phyloP scores from a whole-genome alignment of 305 asterid species.

The Rubia balearica region DNA sequence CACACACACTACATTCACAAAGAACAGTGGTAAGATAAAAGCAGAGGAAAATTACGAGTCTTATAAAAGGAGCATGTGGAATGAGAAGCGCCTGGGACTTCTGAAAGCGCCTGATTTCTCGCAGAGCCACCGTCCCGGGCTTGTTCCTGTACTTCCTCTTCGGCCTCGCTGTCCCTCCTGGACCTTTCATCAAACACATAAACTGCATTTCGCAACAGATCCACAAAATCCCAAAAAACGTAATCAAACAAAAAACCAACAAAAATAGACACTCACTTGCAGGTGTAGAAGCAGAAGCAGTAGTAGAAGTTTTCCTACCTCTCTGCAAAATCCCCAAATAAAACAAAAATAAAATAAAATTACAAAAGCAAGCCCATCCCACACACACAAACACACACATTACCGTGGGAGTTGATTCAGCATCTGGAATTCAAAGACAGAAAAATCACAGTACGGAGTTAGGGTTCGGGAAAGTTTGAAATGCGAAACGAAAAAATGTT shows the following conservation, averaged over 20 bases:
- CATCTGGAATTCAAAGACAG: slow-evolving; percentile 22
- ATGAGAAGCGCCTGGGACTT: slow-evolving; percentile 52
- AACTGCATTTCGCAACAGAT: background rate
- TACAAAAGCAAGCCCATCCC: background rate
- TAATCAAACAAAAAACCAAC: background rate
- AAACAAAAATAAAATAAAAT: background rate
- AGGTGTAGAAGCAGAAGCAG: slow-evolving; percentile 7
- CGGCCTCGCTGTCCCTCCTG: slow-evolving; percentile 3
- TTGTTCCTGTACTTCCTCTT: slow-evolving; percentile 39
- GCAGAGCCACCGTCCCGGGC: slow-evolving; percentile 73
- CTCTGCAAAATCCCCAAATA: slow-evolving; percentile 26
- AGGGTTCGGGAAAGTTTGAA: slow-evolving; percentile 36
- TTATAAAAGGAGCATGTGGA: slow-evolving; percentile 80
- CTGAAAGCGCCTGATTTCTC: slow-evolving; percentile 78
- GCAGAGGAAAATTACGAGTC: slow-evolving; percentile 39
- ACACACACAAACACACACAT: background rate
- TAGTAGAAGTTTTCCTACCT: slow-evolving; percentile 18
- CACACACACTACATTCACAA: background rate
- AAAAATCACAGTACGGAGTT: slow-evolving; percentile 11
- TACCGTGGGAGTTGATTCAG: slow-evolving; percentile 39
- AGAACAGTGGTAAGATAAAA: background rate
- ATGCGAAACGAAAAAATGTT: slow-evolving; percentile 9
- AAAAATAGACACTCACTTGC: slow-evolving; percentile 27
- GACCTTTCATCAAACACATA: slow-evolving; percentile 18
- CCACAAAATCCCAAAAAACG: slow-evolving; percentile 15